phyloP scores from a whole-genome alignment of 2,329 filamentous ascomycete species.

The Colletotrichum phormii region DNA sequence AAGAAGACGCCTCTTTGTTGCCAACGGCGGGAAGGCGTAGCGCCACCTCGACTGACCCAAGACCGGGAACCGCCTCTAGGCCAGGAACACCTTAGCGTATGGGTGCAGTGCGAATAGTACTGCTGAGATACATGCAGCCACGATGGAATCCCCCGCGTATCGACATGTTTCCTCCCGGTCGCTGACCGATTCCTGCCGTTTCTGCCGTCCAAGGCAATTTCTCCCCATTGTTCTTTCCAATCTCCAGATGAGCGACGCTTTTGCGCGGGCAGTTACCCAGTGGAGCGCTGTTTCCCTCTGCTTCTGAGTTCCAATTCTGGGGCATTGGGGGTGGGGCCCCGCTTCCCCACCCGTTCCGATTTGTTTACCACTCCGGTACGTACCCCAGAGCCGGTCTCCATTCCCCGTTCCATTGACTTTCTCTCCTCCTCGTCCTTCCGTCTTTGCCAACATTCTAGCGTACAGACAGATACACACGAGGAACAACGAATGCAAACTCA shows the following conservation, averaged over 20 bases:
- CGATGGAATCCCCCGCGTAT: conserved; percentile 3
- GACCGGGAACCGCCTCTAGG: background rate
- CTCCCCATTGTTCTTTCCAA: background rate
- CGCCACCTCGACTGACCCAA: background rate
- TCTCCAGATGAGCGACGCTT: too few relatives aligned
- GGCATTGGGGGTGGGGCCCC: background rate
- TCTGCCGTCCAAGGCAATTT: background rate
- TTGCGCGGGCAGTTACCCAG: too few relatives aligned
- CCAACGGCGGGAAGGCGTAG: conserved; percentile 23
- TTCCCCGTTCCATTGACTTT: background rate
- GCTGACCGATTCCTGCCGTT: background rate
- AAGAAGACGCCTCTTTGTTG: background rate
- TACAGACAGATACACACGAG: too few relatives aligned
- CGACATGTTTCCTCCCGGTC: conserved; percentile 8
- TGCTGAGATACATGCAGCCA: conserved; percentile 31
- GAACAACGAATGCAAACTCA: background rate
- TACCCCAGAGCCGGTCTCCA: background rate
- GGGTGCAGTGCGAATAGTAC: background rate
- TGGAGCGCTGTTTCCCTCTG: conserved; percentile 4
- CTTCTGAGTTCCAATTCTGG: background rate
- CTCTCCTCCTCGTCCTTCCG: background rate
- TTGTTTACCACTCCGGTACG: conserved; percentile 5
- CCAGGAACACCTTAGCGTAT: conserved; percentile 4
- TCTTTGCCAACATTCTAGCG: background rate
- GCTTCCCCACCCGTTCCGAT: conserved; percentile 34